Base-by-base conservation (phyloP, 2,329 filamentous ascomycete genomes). In the Aquanectria penicillioides region DNA sequence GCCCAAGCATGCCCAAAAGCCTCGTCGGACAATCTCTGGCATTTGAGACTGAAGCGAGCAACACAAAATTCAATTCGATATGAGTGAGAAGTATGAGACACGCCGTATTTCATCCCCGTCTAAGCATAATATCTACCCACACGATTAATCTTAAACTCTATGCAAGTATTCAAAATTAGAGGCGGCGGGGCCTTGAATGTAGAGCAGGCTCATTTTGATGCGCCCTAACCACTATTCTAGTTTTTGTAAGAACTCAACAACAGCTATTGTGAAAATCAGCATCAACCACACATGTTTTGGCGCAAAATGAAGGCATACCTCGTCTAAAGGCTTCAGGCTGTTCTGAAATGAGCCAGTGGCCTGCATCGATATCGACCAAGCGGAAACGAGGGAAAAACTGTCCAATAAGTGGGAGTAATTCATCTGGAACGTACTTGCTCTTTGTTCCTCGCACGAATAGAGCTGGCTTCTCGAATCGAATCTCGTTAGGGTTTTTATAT, bases 291-390 rank as follows among this genome's bases (percentile, higher is more conserved):
- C 28, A 11, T 15, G 23, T 11, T 12, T 28, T 2, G 12, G 31
- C 22, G 2, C 6, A 18, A 7, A 13, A 3, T 13, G 33, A 22
- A 11, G 26, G 23, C 84, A 73, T 73, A 93, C 91, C 89, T 81
- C 85, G 79, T 71, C 89, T 86, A 65, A 97, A 97, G 9, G 82
- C 88, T 71, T 93, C 87, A 0, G 93, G 92, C 68, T 93, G 89
- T 80, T 97, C 93, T n/a, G 91, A 92, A 62, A 94, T 93, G 5
- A 97, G 80, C 93, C 93, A 97, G 74, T 97, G 93, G 0, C 93
- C 93, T 8, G 89, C 85, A 31, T 95, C 89, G 26, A 97, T 79
- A 75, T 94, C 90, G 44, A 82, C 86, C 25, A 95, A 70, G 72
- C 86, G 79, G 70, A 95, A 97, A 20, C 82, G 81, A 10, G 93